phyloP scores from a whole-genome alignment of 2,329 filamentous ascomycete species.

The Pseudogymnoascus sp. region DNA sequence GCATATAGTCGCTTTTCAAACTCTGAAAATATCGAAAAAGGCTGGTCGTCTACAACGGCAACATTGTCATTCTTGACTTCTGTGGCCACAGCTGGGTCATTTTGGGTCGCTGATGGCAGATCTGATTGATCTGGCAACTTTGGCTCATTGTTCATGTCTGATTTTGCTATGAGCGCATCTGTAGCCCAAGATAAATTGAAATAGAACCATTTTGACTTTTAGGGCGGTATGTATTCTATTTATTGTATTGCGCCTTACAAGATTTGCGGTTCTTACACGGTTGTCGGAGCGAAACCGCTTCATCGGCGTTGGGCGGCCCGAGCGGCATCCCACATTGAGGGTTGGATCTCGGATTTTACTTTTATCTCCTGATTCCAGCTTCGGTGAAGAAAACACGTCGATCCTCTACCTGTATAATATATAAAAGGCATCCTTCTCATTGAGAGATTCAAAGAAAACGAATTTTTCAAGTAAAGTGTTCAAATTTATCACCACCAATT shows the following conservation, averaged over 20 bases:
- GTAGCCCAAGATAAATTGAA: background rate
- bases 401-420: background rate
- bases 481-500: background rate
- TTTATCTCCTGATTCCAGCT: background rate
- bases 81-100: background rate
- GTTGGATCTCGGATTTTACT: background rate
- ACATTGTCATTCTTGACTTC: background rate
- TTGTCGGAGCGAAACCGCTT: background rate
- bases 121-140: slow-evolving; percentile 3
- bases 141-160: background rate
- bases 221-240: background rate
- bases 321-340: background rate
- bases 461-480: background rate
- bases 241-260: background rate
- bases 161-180: background rate
- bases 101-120: background rate
- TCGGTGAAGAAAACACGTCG: background rate
- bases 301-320: background rate
- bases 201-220: background rate
- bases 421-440: background rate
- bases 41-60: background rate
- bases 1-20: background rate
- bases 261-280: background rate
- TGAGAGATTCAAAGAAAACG: background rate
- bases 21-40: background rate